Conservation (phyloP, 176 grass and related monocot genomes). For the Carex parvula region DNA sequence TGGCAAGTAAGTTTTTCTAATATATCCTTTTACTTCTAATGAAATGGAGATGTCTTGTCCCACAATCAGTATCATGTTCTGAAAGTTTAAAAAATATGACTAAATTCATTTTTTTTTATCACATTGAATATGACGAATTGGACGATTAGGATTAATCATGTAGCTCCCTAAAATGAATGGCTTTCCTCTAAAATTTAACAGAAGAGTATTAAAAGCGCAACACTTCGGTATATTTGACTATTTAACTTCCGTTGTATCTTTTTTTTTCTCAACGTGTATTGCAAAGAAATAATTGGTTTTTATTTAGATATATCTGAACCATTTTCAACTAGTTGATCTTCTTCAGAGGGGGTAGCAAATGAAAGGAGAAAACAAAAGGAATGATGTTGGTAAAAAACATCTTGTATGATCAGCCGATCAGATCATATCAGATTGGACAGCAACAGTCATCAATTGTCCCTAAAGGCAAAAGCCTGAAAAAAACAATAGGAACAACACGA, state of each 20-base stretch:
- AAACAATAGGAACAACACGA: not conserved
- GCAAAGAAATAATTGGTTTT: not conserved
- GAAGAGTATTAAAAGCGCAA: not conserved
- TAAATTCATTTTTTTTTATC: not conserved
- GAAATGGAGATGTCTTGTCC: not conserved
- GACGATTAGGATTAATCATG: not conserved
- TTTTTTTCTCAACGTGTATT: not conserved
- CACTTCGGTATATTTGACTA: not conserved
- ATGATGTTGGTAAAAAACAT: not conserved
- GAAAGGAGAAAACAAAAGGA: not conserved
- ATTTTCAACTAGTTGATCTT: not conserved
- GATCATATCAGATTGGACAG: not conserved
- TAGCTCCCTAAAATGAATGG: not conserved
- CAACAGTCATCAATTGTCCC: not conserved
- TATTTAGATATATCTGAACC: not conserved
- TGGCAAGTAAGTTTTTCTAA: not conserved
- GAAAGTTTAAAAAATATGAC: not conserved
- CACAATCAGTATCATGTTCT: no score
- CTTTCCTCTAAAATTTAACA: not conserved
- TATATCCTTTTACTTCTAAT: not conserved
- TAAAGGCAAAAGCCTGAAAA: conserved; percentile 1
- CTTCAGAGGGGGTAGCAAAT: not conserved
- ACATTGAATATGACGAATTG: not conserved
- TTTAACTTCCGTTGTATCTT: not conserved
- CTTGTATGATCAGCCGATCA: not conserved